Evolutionary conservation across 148 eudicot genomes (phyloP).

Genomic region (Silene conica): DNA sequence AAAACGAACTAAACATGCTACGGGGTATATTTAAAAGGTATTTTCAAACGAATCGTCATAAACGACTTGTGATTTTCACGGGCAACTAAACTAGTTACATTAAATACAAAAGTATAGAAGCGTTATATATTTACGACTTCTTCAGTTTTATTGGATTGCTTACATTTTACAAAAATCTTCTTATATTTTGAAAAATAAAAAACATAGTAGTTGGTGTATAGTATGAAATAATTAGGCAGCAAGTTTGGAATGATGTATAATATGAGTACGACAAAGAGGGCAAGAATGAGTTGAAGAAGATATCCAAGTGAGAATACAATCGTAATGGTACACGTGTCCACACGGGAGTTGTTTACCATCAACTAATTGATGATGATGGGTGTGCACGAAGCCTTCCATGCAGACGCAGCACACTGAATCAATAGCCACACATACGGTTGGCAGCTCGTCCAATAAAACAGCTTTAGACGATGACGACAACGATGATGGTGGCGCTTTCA

Average conservation of each 20-base stretch:
- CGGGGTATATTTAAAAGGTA: too few species aligned
- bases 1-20: too few species aligned
- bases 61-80: too few species aligned
- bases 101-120: too few species aligned
- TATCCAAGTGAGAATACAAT: conserved; percentile 47
- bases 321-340: conserved; percentile 52
- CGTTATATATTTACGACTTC: too few species aligned
- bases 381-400: conserved; percentile 40
- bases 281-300: conserved; percentile 37
- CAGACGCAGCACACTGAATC: conserved; percentile 43
- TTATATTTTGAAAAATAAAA: too few species aligned
- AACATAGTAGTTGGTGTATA: too few species aligned
- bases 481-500: conserved; percentile 5
- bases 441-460: conserved; percentile 17
- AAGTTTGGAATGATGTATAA: neutral
- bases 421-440: conserved; percentile 11
- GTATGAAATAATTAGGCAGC: neutral
- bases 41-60: too few species aligned
- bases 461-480: neutral
- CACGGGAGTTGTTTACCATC: conserved; percentile 40
- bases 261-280: conserved; percentile 52
- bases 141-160: too few species aligned
- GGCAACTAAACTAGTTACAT: too few species aligned
- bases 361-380: neutral
- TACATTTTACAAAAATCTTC: too few species aligned